Conservation (phyloP, 1,284 basidiomycete species). For the Marasmius tenuissimus region DNA sequence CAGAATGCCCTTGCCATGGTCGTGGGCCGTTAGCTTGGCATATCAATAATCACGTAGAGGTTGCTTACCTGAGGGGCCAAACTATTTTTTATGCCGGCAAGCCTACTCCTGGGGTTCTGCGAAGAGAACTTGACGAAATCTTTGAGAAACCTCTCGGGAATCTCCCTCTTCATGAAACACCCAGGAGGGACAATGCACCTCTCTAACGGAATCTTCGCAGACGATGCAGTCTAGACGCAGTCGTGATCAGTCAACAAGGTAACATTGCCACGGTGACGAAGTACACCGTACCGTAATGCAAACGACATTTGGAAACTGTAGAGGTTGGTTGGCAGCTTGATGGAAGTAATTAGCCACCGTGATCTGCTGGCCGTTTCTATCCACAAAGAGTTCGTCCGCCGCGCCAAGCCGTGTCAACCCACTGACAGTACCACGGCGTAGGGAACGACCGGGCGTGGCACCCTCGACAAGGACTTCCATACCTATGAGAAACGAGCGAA, state of each 20-base stretch:
- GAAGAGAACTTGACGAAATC: constrained; percentile 58
- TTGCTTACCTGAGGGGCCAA: background rate
- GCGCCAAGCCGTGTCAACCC: constrained; percentile 44
- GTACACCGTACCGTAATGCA: constrained; percentile 48
- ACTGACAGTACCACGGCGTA: constrained; percentile 40
- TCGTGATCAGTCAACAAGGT: background rate
- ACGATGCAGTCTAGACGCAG: constrained; percentile 40
- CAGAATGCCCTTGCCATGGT: background rate
- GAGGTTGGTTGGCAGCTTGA: constrained; percentile 32
- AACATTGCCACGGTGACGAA: background rate
- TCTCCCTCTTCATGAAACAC: constrained; percentile 51
- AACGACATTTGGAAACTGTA: constrained; percentile 45
- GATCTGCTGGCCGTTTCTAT: constrained; percentile 39
- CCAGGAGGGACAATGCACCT: constrained; percentile 51
- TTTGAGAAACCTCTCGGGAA: constrained; percentile 54
- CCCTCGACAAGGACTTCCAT: constrained; percentile 38
- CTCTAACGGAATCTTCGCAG: constrained; percentile 56
- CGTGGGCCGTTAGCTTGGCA: background rate
- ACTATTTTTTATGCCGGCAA: background rate
- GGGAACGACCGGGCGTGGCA: constrained; percentile 7
- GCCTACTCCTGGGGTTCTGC: constrained; percentile 46
- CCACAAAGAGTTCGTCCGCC: constrained; percentile 38
- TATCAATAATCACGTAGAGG: background rate
- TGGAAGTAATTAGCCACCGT: constrained; percentile 55
- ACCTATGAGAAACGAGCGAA: constrained; percentile 49